Base-by-base conservation (phyloP, 1,284 basidiomycete genomes). In the Cryptococcus wingfieldii region DNA sequence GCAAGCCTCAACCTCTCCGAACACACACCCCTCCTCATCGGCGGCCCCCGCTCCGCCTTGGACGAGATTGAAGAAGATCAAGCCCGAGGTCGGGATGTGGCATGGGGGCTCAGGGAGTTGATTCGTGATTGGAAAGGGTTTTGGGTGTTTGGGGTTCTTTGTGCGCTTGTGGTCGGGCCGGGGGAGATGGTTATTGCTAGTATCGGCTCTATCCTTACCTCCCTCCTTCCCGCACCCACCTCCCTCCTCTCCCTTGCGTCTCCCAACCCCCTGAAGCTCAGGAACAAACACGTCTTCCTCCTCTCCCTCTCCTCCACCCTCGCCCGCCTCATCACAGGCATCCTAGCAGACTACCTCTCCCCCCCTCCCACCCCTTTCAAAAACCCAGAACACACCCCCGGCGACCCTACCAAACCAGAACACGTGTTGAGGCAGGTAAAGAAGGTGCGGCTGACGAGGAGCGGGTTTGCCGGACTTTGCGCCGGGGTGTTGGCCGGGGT, bases 251-350 rank as follows among this genome's bases (percentile, higher is more conserved):
- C 55, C 31, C 52, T 60, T 8, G 18, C 65, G 47, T 27, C 57
- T 9, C 50, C 53, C 49, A 60, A 59, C 44, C 61, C 72, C 1
- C 63, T 77, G 10, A 51, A 53, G 10, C 62, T 75, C 12, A 68
- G 76, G 12, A 77, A 76, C 63, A 75, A 76, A 57, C 76, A 77
- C 59, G 71, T 77, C 55, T 64, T 66, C 49, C 68, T 75, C 53
- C 65, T 77, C 23, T 77, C 75, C 18, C 60, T 76, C 50, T 66
- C 69, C 1, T 73, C 72, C 5, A 77, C 76, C 0, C 31, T 75
- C 23, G 66, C 74, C 0, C 69, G 76, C 14, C 67, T 77, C 41
- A 37, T 69, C 47, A 72, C 72, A 0, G 76, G 76, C 23, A 54
- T 73, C 2, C 50, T 65, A 5, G 76, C 75, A 19, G 76, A 77